A percentile compares a stretch with the other conserved stretches of the same genome.
Conservation (phyloP, 2,329 filamentous ascomycete species). For the Talaromyces amestolkiae region DNA sequence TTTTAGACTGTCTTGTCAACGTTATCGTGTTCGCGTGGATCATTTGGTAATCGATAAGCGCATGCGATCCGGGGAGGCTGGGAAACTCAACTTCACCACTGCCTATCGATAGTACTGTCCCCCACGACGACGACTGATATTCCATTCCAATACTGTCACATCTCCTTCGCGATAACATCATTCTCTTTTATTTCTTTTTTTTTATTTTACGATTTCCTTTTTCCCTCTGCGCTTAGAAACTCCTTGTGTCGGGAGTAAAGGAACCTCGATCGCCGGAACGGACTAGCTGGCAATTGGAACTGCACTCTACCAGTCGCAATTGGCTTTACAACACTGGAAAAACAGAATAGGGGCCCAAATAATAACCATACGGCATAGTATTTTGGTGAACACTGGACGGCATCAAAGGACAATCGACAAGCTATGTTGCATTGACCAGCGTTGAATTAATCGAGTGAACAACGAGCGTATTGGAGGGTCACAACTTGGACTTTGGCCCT, state of each 20-base stretch:
- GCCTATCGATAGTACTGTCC: conserved; percentile 5
- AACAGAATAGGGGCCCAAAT: background rate
- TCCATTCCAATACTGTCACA: conserved; percentile 15
- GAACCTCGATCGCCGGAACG: background rate
- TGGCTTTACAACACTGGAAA: background rate
- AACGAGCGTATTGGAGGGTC: conserved; percentile 4
- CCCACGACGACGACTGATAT: conserved; percentile 18
- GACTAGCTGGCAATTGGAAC: conserved; percentile 4
- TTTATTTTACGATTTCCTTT: background rate
- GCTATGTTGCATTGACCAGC: conserved; percentile 3
- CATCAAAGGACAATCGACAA: background rate
- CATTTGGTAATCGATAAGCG: conserved; percentile 19
- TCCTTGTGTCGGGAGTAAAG: background rate
- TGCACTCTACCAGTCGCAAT: background rate
- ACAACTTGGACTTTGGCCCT: conserved; percentile 4
- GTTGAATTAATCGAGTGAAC: background rate
- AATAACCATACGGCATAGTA: background rate
- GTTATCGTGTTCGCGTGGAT: conserved; percentile 18
- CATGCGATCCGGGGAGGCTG: conserved; percentile 18
- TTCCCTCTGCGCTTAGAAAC: conserved; percentile 1
- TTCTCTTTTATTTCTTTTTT: conserved; percentile 12
- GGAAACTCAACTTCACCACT: conserved; percentile 3
- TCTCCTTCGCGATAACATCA: conserved; percentile 16
- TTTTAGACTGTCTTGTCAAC: conserved; percentile 12
- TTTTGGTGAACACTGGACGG: background rate